phyloP scores from a whole-genome alignment of 345 rosid genomes.

The Pugionium cornutum region DNA sequence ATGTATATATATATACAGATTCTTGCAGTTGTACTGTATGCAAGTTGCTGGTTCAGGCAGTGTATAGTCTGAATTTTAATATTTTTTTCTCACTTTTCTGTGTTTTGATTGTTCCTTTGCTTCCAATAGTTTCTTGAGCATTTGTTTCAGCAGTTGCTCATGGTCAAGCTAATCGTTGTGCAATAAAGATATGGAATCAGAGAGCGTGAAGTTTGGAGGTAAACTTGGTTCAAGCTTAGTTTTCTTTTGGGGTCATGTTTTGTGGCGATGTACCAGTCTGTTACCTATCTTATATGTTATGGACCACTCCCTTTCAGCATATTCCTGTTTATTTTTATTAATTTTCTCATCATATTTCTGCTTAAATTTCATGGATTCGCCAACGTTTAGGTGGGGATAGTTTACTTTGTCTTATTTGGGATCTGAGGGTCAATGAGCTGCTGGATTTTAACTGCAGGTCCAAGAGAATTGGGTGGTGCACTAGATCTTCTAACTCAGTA shows the following conservation, averaged over 20 bases:
- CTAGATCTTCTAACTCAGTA: slow-evolving; percentile 71
- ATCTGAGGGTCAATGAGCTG: slow-evolving; percentile 10
- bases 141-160: slow-evolving; percentile 21
- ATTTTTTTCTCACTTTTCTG: not conserved
- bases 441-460: slow-evolving; percentile 49
- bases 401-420: not conserved
- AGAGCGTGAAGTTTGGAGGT: slow-evolving; percentile 40
- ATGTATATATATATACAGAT: too few species aligned
- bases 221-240: not conserved
- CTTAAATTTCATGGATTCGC: not conserved
- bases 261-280: not conserved
- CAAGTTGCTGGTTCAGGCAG: not conserved
- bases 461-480: slow-evolving; percentile 73
- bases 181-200: slow-evolving; percentile 35
- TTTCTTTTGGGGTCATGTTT: not conserved
- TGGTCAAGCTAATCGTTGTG: not conserved
- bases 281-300: too few species aligned
- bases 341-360: not conserved
- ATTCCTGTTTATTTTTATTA: not conserved
- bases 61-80: not conserved
- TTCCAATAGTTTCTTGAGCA: not conserved
- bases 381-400: not conserved
- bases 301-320: not conserved
- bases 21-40: not conserved
- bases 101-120: not conserved